Base-by-base conservation (phyloP, 306 rosid genomes). In the Quercus rubra region DNA sequence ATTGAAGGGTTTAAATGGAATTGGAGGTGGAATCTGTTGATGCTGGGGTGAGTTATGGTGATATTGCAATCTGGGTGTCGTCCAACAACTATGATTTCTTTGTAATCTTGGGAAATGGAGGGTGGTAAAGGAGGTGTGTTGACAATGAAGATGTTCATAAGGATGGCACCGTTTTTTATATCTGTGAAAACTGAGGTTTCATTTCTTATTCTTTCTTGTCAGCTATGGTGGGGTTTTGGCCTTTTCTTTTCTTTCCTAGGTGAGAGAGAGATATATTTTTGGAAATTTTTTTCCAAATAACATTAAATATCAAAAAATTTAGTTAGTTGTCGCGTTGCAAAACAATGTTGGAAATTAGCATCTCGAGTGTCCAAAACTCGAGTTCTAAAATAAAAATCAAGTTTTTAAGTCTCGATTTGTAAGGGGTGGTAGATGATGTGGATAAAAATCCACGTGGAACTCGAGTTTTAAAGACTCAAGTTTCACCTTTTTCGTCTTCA, bases 21-120 rank as follows among this genome's bases (percentile, higher is more conserved):
- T 71, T 86, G 83, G 84, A 92, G 91, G 84, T 94, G 97, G 85
- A 86, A 94, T 78, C 99, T 85, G 79, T 96, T 94, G 58, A 92
- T 80, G 81, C 97, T 94, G 30, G 99, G 99, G 76, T 94, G 95
- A 3, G 91, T 89, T 23, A 91, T 80, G 78, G 86, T 81, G 76
- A 92, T 74, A 81, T 86, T 80, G 88, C 97, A 92, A 38, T 86
- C 81, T 0, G 91, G 97, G 82, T 91, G 97, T 8, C 94, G 79
- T 3, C 98, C 98, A 14, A 90, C 82, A 30, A 86, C 38, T 70
- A 90, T 27, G 59, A 64, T 78, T 54, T 89, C 86, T 69, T 89
- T 92, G 73, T 71, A 59, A 46, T 70, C 82, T n/a, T 10, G 23
- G 46, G 70, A 66, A 19, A 33, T 0, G 43, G 80, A 23, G 8